Evolutionary conservation across 257 asterid genomes (phyloP).

Genomic region (Nicotiana benthamiana): DNA sequence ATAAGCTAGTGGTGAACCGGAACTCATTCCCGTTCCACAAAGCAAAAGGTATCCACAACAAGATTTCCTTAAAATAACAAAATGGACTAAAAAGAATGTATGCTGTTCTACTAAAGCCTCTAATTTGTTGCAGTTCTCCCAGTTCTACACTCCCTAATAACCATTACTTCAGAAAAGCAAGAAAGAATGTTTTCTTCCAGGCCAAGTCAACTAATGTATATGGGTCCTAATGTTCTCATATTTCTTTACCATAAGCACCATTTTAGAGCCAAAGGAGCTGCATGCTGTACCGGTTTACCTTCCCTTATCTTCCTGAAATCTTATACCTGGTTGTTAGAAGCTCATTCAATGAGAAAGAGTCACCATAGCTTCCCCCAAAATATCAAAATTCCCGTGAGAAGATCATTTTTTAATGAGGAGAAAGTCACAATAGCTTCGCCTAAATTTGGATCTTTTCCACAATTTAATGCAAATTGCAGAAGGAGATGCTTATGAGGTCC

Average conservation of each 20-base stretch:
- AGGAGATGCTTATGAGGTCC: neutral
- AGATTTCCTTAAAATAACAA: neutral
- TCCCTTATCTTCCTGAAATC: neutral
- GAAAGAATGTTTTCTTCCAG: neutral
- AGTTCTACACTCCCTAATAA: neutral
- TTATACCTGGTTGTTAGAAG: neutral
- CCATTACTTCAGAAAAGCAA: neutral
- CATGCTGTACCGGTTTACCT: neutral
- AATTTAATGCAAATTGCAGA: neutral
- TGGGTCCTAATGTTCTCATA: neutral
- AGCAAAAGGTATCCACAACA: neutral
- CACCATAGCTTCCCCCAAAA: neutral
- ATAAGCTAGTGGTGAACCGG: neutral
- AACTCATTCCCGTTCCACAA: neutral
- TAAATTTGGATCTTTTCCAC: neutral
- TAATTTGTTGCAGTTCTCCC: neutral
- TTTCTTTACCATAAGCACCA: neutral
- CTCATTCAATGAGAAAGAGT: neutral
- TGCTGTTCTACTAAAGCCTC: neutral
- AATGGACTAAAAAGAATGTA: neutral
- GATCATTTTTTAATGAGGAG: neutral
- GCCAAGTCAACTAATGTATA: neutral
- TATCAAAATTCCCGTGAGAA: neutral
- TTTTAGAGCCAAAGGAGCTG: neutral
- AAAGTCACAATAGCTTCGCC: neutral